These are phyloP conservation scores for Scheffersomyces amazonensis DNA, from an alignment of 805 yeast species.

Conservation along the genomic window DNA sequence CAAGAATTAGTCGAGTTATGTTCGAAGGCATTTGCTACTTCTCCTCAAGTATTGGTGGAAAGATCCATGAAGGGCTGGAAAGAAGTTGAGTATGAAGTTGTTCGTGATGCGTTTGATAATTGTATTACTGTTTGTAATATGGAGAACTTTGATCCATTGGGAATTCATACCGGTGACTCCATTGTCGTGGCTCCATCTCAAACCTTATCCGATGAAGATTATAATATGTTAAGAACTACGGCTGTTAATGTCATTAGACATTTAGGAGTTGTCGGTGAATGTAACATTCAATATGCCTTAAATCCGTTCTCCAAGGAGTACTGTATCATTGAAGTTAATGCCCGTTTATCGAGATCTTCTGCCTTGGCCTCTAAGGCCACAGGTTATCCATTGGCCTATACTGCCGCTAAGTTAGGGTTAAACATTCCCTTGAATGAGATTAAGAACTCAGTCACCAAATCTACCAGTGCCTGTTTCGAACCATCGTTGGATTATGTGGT, in stretches of 20 bases:
- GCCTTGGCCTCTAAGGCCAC: conserved; percentile 99
- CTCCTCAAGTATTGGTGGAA: conserved; percentile 95
- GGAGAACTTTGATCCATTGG: conserved; percentile 98
- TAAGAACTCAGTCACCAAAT: conserved; percentile 88
- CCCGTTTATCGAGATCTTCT: conserved; percentile 96
- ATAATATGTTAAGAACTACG: conserved; percentile 95
- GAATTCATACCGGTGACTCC: conserved; percentile 98
- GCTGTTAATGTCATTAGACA: conserved; percentile 97
- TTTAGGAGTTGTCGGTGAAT: conserved; percentile 98
- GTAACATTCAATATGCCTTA: conserved; percentile 95
- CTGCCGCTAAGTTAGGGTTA: conserved; percentile 95
- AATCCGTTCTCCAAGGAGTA: conserved; percentile 92
- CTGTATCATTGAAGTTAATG: conserved; percentile 97
- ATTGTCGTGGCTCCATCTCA: conserved; percentile 99
- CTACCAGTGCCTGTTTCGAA: conserved; percentile 95
- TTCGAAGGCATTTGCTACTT: conserved; percentile 87
- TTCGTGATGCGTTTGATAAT: conserved; percentile 94
- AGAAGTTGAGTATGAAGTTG: conserved; percentile 98
- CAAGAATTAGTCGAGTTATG: conserved; percentile 79
- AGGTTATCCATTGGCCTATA: conserved; percentile 96
- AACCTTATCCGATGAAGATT: conserved; percentile 93
- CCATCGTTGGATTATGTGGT: conserved; percentile 97
- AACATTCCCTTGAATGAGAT: conserved; percentile 90
- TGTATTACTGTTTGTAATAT: conserved; percentile 98
- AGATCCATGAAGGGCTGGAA: conserved; percentile 99